Evolutionary conservation across 306 rosid species (phyloP).

Genomic region (Sindora glabra): DNA sequence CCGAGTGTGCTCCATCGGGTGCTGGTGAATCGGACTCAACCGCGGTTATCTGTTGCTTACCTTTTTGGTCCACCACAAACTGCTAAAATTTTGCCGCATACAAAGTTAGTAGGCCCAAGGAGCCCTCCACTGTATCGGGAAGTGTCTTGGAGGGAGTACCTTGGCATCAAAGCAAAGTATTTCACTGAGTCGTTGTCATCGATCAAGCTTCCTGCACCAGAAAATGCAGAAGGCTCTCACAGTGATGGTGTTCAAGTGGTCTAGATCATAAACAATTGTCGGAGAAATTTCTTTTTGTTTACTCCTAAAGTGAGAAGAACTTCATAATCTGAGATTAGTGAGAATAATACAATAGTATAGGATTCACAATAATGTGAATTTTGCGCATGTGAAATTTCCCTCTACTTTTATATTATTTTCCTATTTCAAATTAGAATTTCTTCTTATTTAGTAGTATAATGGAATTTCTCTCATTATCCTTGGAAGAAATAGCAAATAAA

Average conservation of each 20-base stretch:
- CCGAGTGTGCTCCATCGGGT: constrained; percentile 40
- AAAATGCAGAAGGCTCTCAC: constrained; percentile 24
- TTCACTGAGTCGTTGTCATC: constrained; percentile 38
- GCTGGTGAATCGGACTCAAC: constrained; percentile 36
- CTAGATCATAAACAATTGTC: no score
- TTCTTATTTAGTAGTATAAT: no score
- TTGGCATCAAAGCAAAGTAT: constrained; percentile 38
- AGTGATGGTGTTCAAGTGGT: constrained; percentile 18
- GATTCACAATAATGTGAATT: no score
- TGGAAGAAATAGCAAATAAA: no score
- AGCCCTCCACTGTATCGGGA: constrained; percentile 35
- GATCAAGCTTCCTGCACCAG: constrained; percentile 20
- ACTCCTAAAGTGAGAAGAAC: no score
- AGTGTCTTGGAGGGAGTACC: constrained; percentile 46
- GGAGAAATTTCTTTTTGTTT: no score
- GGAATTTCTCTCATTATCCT: no score
- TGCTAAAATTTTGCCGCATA: constrained; percentile 30
- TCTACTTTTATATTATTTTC: no score
- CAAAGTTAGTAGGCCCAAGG: constrained; percentile 31
- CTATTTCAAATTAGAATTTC: no score
- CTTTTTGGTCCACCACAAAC: constrained; percentile 33
- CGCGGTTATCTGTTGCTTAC: constrained; percentile 34
- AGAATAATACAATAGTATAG: no score
- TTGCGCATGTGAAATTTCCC: no score
- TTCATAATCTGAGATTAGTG: no score